Evolutionary conservation across 441 rosid genomes (phyloP), one percentile per base, ranked within the genome.

Genomic region (Mallotus japonicus): DNA sequence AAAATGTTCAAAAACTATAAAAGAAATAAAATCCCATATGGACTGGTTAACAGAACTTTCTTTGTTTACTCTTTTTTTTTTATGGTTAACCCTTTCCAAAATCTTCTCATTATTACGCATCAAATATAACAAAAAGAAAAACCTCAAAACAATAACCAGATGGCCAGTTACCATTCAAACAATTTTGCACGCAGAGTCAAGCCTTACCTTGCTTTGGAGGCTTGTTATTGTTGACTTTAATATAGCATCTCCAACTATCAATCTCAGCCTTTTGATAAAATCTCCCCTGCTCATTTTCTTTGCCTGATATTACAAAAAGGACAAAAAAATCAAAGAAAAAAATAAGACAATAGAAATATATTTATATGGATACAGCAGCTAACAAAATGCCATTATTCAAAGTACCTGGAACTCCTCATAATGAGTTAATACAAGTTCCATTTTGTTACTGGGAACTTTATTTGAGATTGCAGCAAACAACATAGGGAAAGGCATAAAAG

Each of bases 401-500:
- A 75, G 77, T 87, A 93, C 99, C 96, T 82, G 85, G 83, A 96
- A 87, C 47, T 72, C 74, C 57, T 85, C 85, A 78, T 93, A 96
- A 69, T 87, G 76, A 59, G 73, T 70, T 62, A 75, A 28, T 69
- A 96, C 76, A 34, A 73, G 60, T 1, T 86, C 87, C 99, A 96
- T 96, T 28, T 86, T 86, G 22, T 74, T 65, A 22, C 69, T 77
- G 44, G 92, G 82, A 74, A 96, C 83, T 83, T 87, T 88, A 60
- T 75, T 80, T 5, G 97, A 81, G 49, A 96, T 89, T 14, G 95
- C 97, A 77, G 90, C 88, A 86, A 96, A 90, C 83, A 96, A 72
- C 84, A 78, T 80, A 32, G 95, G 89, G 62, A 96, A 92, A 54
- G 98, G 97, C 96, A 96, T 88, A 92, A 94, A 96, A 50, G 99